phyloP scores from a whole-genome alignment of 495 filamentous ascomycete species.

The Podospora sp. region DNA sequence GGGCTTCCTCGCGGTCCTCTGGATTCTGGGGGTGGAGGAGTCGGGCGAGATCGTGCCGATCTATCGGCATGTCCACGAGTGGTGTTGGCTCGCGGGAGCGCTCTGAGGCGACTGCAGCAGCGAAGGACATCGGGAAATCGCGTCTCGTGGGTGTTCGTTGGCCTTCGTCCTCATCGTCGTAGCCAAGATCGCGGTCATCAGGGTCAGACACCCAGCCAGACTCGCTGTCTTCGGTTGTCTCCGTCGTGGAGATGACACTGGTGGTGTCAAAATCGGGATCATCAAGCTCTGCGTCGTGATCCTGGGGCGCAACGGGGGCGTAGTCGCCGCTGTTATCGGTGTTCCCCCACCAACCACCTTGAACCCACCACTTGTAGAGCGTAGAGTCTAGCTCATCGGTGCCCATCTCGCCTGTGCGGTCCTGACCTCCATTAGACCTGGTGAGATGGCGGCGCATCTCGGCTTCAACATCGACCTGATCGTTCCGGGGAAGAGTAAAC shows the following conservation, averaged over 20 bases:
- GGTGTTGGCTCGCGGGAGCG: constrained; percentile 61
- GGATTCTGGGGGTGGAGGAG: constrained; percentile 79
- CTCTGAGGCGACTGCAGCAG: constrained; percentile 12
- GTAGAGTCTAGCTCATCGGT: constrained; percentile 72
- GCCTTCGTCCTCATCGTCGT: constrained; percentile 49
- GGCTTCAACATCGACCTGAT: constrained; percentile 74
- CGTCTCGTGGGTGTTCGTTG: constrained; percentile 74
- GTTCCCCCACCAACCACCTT: constrained; percentile 79
- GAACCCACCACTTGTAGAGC: constrained; percentile 79
- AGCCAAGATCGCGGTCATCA: constrained; percentile 47
- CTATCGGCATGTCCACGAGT: constrained; percentile 62
- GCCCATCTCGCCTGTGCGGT: constrained; percentile 19
- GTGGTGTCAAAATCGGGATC: constrained; percentile 72
- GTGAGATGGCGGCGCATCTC: constrained; percentile 64
- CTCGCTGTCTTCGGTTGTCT: constrained; percentile 29
- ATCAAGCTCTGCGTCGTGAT: constrained; percentile 18
- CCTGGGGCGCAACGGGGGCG: constrained; percentile 33
- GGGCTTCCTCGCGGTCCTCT: constrained; percentile 79
- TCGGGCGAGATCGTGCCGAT: constrained; percentile 69
- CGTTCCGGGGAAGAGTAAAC: constrained; percentile 57
- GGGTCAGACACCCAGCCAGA: constrained; percentile 9
- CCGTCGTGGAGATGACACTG: constrained; percentile 68
- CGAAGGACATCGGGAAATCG: constrained; percentile 28
- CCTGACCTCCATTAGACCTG: constrained; percentile 23
- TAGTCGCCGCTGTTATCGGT: constrained; percentile 78